Percentiles rank a stretch among this genome's conserved stretches.
These are phyloP conservation scores for Myxozyma melibiosi DNA, from an alignment of 805 yeast species.

Conservation along the genomic window DNA sequence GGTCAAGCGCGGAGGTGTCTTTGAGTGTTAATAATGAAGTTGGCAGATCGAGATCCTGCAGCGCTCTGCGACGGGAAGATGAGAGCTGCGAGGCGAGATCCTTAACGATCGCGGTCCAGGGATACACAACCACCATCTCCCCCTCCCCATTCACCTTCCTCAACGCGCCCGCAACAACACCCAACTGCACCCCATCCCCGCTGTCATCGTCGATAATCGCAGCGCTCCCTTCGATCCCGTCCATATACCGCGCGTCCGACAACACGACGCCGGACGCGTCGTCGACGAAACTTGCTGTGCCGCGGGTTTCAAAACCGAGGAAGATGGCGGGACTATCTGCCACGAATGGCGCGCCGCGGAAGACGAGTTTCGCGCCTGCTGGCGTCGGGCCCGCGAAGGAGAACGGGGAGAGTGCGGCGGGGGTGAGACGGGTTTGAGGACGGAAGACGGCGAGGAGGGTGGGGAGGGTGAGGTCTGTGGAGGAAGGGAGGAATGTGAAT, in stretches of 20 bases:
- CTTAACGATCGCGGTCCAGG: constrained; percentile 15
- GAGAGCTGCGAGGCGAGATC: background rate
- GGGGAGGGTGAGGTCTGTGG: background rate
- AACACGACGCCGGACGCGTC: background rate
- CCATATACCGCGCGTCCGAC: constrained; percentile 14
- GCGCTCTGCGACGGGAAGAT: no score
- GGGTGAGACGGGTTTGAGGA: background rate
- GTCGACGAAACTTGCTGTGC: constrained; percentile 7
- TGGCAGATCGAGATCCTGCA: background rate
- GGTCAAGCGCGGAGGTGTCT: background rate
- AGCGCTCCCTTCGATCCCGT: constrained; percentile 22
- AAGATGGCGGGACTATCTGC: constrained; percentile 15
- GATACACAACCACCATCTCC: constrained; percentile 15
- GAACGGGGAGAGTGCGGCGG: background rate
- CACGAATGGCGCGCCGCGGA: constrained; percentile 24
- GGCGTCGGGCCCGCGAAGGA: no score
- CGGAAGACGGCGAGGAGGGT: constrained; percentile 5
- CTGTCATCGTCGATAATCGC: constrained; percentile 5
- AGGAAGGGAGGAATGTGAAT: constrained; percentile 1
- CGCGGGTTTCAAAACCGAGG: constrained; percentile 9
- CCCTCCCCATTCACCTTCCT: constrained; percentile 19
- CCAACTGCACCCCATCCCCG: background rate
- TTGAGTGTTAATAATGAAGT: background rate
- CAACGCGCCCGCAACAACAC: constrained; percentile 21
- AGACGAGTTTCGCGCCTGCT: no score